phyloP scores from a whole-genome alignment of 2,329 filamentous ascomycete species.

The Xylaria sp. region DNA sequence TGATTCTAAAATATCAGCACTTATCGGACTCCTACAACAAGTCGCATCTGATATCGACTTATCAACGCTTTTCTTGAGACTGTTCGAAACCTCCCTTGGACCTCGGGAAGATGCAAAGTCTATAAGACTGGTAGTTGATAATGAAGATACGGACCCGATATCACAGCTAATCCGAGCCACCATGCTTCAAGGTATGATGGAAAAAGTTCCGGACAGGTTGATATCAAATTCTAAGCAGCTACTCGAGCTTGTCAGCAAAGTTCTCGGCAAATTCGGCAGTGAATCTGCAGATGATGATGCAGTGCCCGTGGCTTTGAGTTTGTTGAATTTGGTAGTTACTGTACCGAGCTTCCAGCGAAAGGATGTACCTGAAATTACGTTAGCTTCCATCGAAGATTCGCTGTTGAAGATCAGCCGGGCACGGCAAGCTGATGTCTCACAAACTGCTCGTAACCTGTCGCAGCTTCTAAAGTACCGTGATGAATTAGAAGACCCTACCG shows the following conservation, averaged over 20 bases:
- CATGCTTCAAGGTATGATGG: slow-evolving; percentile 73
- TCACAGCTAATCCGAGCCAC: slow-evolving; percentile 67
- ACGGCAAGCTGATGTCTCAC: slow-evolving; percentile 56
- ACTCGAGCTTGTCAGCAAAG: slow-evolving; percentile 70
- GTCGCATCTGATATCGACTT: slow-evolving; percentile 66
- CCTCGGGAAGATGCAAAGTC: slow-evolving; percentile 39
- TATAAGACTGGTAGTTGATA: slow-evolving; percentile 47
- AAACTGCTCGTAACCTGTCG: slow-evolving; percentile 66
- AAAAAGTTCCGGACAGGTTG: slow-evolving; percentile 70
- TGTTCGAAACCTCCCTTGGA: slow-evolving; percentile 69
- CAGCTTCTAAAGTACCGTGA: slow-evolving; percentile 67
- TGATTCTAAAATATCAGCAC: slow-evolving; percentile 59
- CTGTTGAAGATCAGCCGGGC: slow-evolving; percentile 58
- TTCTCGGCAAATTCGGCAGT: slow-evolving; percentile 62
- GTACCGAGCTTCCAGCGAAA: slow-evolving; percentile 65
- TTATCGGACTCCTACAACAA: slow-evolving; percentile 62
- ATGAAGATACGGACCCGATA: slow-evolving; percentile 53
- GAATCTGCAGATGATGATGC: slow-evolving; percentile 60
- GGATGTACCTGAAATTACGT: slow-evolving; percentile 55
- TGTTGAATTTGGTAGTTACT: slow-evolving; percentile 70
- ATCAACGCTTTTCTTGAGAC: slow-evolving; percentile 68
- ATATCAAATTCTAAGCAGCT: slow-evolving; percentile 72
- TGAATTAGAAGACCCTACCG: slow-evolving; percentile 60
- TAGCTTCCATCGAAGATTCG: slow-evolving; percentile 61
- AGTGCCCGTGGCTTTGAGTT: slow-evolving; percentile 65